Evolutionary conservation across 1,139 yeast genomes (phyloP).

Genomic region (Pichia sp.): DNA sequence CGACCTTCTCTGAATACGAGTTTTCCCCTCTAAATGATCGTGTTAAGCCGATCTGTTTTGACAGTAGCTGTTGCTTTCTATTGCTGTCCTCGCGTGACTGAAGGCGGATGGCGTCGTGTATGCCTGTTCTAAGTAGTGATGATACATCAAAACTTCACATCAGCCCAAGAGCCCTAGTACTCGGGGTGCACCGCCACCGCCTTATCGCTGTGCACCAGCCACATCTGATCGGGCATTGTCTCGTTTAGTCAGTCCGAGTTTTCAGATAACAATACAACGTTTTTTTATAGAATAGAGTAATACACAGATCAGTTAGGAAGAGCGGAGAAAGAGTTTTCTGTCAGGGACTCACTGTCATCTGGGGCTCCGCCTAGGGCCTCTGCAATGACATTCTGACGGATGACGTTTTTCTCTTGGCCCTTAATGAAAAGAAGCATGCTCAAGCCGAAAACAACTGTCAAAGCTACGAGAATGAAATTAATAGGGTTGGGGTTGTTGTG

Average conservation of each 20-base stretch:
- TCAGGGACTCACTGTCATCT: background rate
- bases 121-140: background rate
- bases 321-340: background rate
- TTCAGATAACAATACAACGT: background rate
- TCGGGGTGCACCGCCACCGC: background rate
- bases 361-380: slow-evolving; percentile 42
- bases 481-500: slow-evolving; percentile 76
- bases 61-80: too few relatives aligned
- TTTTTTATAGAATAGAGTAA: background rate
- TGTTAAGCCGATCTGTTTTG: too few relatives aligned
- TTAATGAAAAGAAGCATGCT: slow-evolving; percentile 51
- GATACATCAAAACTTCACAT: background rate
- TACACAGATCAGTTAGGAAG: background rate
- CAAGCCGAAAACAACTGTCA: slow-evolving; percentile 54
- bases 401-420: slow-evolving; percentile 39
- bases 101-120: background rate
- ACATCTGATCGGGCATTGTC: background rate
- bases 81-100: too few relatives aligned
- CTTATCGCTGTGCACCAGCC: background rate
- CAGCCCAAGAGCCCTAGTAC: background rate
- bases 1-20: background rate
- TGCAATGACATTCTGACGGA: slow-evolving; percentile 51
- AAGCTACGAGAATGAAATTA: slow-evolving; percentile 49
- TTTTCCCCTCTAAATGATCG: too few relatives aligned
- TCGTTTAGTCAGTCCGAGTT: background rate